Evolutionary conservation across 306 rosid genomes (phyloP), one percentile per base, ranked within the genome.

Genomic region (Inga oerstediana): DNA sequence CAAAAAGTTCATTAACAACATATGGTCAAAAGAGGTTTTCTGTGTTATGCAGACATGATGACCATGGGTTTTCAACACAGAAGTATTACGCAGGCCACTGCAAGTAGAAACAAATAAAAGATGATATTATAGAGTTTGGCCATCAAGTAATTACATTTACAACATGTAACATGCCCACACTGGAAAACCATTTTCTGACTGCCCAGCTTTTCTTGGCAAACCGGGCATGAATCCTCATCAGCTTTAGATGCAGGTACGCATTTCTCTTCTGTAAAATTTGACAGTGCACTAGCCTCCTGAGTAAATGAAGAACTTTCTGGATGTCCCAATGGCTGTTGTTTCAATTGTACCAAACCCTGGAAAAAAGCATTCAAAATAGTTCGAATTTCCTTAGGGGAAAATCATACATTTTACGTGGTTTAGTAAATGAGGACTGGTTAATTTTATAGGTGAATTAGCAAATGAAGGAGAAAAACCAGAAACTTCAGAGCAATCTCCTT

Each of bases 151-250:
- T 92, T 88, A 95, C 99, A 96, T 93, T 91, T 93, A 88, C 97
- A 96, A 88, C 98, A 93, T 49, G 94, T 93, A 70, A 93, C 64
- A 81, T 93, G 99, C 77, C 99, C 99, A 84, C 99, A 96, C 77
- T 91, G 98, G 88, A 96, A 96, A 78, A 96, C 98, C 97, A 92
- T 96, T 91, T 93, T 93, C 85, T 87, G 91, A 78, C 82, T 87
- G 87, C 91, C 92, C 74, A 93, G 86, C 80, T 80, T 87, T 54
- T 96, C 98, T 84, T 93, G 99, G 87, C 99, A 96, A 82, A 96
- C 84, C 4, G 98, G 99, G 88, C 99, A 96, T 66, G 97, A 77
- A 88, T 92, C 98, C 37, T 91, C 95, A 34, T 87, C 86, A 75
- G 86, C 81, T 86, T 85, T 92, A 79, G 80, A 71, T 81, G 84